Base-by-base conservation (phyloP, 164 flowering plant species). In the Stephania yunnanensis region DNA sequence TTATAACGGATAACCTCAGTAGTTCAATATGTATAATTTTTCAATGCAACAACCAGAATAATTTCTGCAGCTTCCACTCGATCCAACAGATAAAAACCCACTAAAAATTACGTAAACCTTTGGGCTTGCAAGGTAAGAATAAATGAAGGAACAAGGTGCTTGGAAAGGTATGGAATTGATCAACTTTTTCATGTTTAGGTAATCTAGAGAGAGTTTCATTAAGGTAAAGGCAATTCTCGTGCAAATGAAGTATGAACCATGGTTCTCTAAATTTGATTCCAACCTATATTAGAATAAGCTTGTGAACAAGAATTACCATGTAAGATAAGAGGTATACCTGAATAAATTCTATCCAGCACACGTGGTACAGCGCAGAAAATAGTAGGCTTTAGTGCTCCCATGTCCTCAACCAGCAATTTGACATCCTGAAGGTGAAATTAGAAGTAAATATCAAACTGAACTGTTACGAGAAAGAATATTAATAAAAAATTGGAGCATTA, bases 291-390 rank as follows among this genome's bases (percentile, higher is more conserved):
- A 61, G 66, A 61, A 61, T 19, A 61, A 7, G 66, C 20, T 4
- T 8, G 7, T 6, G 22, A 7, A 3, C 25, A 61, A 61, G 66
- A 61, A 61, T 20, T 61, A n/a, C 25, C 66, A 61, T 61, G 20
- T 7, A 8, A 45, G 58, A 15, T 29, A 69, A 30, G 45, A 20
- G 50, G 1, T 63, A 36, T 78, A 93, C 98, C 98, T 75, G 98
- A 74, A 79, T 96, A 88, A 46, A 96, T 86, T 78, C 95, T 85
- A 67, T 96, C 99, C 67, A 96, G 75, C 30, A 96, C 99, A 70
- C 99, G 97, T 20, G 99, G 99, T 73, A 96, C 99, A 75, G 96
- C 95, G 83, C 97, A 91, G 70, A 96, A 88, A 66, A 89, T 78
- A 46, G 94, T 90, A 58, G 99, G 99, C 79, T 89, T 96, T 31